Percentiles rank a stretch among this genome's conserved stretches.
These are phyloP conservation scores for Blastobotrys chiropterorum DNA, from an alignment of 805 yeast species.

Conservation along the genomic window DNA sequence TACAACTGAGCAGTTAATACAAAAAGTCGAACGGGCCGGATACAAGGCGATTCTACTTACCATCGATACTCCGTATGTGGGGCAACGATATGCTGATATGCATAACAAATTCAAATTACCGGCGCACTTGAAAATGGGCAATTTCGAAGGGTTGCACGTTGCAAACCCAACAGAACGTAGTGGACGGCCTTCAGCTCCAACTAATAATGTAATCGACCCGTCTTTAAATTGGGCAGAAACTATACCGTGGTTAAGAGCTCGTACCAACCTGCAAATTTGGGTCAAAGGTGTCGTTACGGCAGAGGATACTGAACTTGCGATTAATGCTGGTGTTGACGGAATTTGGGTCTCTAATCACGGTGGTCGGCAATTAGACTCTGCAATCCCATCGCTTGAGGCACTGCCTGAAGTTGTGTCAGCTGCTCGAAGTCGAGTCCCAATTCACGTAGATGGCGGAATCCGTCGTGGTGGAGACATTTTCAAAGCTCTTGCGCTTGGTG, in stretches of 20 bases:
- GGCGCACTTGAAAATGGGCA: conserved; percentile 24
- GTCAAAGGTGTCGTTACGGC: conserved; percentile 62
- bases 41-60: conserved; percentile 45
- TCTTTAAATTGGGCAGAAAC: conserved; percentile 27
- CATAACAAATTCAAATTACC: conserved; percentile 12
- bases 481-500: conserved; percentile 65
- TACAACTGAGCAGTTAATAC: conserved; percentile 22
- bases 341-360: conserved; percentile 69
- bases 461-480: conserved; percentile 61
- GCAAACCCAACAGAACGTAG: conserved; percentile 10
- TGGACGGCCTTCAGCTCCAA: conserved; percentile 7
- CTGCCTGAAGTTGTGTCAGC: conserved; percentile 39
- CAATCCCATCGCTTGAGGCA: conserved; percentile 59
- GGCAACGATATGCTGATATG: conserved; percentile 44
- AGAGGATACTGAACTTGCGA: conserved; percentile 45
- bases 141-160: conserved; percentile 21
- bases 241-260: conserved; percentile 26
- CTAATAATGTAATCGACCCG: conserved; percentile 25
- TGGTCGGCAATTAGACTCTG: conserved; percentile 63
- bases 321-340: conserved; percentile 56
- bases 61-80: conserved; percentile 50
- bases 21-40: conserved; percentile 27
- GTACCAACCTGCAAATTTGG: conserved; percentile 42
- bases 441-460: conserved; percentile 65
- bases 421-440: conserved; percentile 41